phyloP scores from a whole-genome alignment of 2,329 filamentous ascomycete species.

The Calonectria henricotiae region DNA sequence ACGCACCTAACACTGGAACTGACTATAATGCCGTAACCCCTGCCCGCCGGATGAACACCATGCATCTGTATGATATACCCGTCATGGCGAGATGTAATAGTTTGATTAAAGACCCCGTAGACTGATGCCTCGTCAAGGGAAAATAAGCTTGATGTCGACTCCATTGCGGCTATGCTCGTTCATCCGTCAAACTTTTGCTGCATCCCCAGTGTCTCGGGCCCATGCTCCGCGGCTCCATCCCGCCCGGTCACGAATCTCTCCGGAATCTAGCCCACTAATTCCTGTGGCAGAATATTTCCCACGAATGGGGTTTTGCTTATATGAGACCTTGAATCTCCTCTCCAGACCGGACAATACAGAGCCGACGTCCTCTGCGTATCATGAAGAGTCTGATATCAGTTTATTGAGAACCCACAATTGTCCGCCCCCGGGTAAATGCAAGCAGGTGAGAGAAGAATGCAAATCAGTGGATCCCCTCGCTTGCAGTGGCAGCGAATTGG shows the following conservation, averaged over 20 bases:
- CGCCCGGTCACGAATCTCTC: conserved; percentile 31
- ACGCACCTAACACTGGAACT: background rate
- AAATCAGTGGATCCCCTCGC: conserved; percentile 13
- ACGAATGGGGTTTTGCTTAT: conserved; percentile 29
- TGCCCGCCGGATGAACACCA: conserved; percentile 10
- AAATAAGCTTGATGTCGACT: conserved; percentile 14
- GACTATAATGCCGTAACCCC: background rate
- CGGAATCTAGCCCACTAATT: conserved; percentile 24
- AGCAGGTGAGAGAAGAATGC: conserved; percentile 27
- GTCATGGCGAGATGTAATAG: background rate
- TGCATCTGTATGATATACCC: background rate
- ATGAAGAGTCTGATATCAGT: conserved; percentile 33
- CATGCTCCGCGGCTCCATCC: conserved; percentile 31
- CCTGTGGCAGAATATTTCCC: conserved; percentile 34
- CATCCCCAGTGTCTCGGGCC: conserved; percentile 37
- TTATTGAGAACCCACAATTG: conserved; percentile 29
- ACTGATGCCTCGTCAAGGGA: background rate
- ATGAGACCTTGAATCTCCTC: background rate
- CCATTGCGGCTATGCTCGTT: conserved; percentile 30
- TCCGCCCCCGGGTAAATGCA: conserved; percentile 23
- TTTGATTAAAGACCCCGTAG: conserved; percentile 13
- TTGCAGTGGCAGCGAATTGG: background rate
- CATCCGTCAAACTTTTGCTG: conserved; percentile 23
- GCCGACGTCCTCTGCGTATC: conserved; percentile 29
- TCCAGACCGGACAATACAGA: conserved; percentile 32